Evolutionary conservation across 2,329 filamentous ascomycete genomes (phyloP).

Genomic region (Neonectria sp.): DNA sequence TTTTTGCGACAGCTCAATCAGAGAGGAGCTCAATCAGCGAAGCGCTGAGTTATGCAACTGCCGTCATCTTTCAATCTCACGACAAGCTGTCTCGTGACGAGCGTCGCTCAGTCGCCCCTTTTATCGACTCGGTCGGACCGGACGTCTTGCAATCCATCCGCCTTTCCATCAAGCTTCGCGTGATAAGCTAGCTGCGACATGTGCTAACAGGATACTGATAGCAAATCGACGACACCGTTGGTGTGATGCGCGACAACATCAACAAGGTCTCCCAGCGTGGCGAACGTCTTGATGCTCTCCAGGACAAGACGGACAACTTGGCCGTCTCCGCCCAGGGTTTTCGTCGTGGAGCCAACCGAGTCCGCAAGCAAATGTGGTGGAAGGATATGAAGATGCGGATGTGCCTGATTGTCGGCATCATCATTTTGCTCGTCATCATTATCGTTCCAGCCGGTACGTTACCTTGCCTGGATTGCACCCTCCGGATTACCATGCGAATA

Average conservation of each 20-base stretch:
- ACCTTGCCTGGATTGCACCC: neutral
- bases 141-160: constrained; percentile 14
- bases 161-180: neutral
- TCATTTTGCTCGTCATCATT: constrained; percentile 93
- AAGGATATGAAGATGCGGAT: constrained; percentile 99
- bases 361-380: constrained; percentile 99
- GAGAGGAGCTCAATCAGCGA: neutral
- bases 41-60: neutral
- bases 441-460: constrained; percentile 88
- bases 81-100: constrained; percentile 7
- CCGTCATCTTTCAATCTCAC: constrained; percentile 8
- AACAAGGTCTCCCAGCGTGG: constrained; percentile 96
- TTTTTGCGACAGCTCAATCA: constrained; percentile 17
- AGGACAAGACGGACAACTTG: constrained; percentile 96
- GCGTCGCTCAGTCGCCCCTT: constrained; percentile 9
- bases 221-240: constrained; percentile 98
- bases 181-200: neutral
- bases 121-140: neutral
- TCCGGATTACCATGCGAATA: neutral
- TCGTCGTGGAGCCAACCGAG: constrained; percentile 94
- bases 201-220: constrained; percentile 57
- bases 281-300: constrained; percentile 86
- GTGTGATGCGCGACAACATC: constrained; percentile 97
- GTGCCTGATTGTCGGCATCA: constrained; percentile 91
- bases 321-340: constrained; percentile 95